phyloP scores from a whole-genome alignment of 108 stramenopile species.

The Aurantiochytrium sp. region DNA sequence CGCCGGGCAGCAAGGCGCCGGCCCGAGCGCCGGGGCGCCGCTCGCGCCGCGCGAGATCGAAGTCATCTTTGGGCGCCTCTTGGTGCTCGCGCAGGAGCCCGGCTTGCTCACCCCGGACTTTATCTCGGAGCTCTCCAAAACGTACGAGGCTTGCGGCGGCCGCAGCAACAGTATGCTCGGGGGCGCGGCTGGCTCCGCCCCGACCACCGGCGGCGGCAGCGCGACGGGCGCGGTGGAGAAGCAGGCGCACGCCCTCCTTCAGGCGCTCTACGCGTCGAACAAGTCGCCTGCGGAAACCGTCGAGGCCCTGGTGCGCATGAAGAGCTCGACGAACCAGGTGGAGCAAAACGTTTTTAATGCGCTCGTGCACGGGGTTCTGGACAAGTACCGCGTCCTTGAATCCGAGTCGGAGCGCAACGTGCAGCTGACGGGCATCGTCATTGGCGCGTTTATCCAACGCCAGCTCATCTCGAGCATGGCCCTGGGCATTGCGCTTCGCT shows the following conservation, averaged over 20 bases:
- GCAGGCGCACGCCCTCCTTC: neutral
- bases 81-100: neutral
- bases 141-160: neutral
- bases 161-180: neutral
- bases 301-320: slow-evolving; percentile 89
- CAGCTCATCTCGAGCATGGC: slow-evolving; percentile 95
- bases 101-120: neutral
- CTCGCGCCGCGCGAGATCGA: neutral
- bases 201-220: neutral
- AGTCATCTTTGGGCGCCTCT: neutral
- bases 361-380: slow-evolving; percentile 97
- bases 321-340: slow-evolving; percentile 73
- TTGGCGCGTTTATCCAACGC: slow-evolving; percentile 93
- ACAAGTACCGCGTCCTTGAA: slow-evolving; percentile 96
- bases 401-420: slow-evolving; percentile 97
- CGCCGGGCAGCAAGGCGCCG: neutral
- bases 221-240: neutral
- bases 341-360: slow-evolving; percentile 97
- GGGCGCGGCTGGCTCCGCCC: neutral
- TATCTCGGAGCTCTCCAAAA: neutral
- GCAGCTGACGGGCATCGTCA: slow-evolving; percentile 94
- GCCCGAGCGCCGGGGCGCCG: neutral
- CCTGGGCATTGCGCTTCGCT: slow-evolving; percentile 92
- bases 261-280: neutral
- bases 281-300: slow-evolving; percentile 46